Evolutionary conservation across 345 rosid species (phyloP), one percentile per base, ranked within the genome.

Genomic region (Aquilaria sinensis): DNA sequence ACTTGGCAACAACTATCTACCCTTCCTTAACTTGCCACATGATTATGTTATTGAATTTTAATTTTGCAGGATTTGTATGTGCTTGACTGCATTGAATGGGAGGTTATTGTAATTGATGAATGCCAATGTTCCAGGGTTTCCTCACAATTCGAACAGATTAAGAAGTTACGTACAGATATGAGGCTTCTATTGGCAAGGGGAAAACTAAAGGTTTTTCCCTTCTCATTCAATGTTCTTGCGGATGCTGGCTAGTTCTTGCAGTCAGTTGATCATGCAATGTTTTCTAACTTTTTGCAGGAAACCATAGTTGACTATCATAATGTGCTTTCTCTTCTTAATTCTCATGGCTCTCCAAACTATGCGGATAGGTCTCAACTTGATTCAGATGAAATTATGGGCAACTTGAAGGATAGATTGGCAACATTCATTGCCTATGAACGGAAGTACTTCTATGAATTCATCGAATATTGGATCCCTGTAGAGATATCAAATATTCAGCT

Each of bases 401-500:
- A 46, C 60, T 54, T 71, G 65, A 81, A 77, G 77, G 88, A 80
- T 59, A 77, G 55, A 56, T 52, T 72, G 47, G 74, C 70, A 3
- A 67, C 68, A 58, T 69, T 60, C 69, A 71, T 58, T 57, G 76
- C 75, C 57, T 63, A 69, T 65, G 80, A 70, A 10, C 63, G 78
- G 80, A 83, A 73, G 77, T 63, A 74, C 30, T 70, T 78, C 14
- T 83, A 83, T 31, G 70, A 78, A 74, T 83, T 86, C 77, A 57
- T 67, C 5, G 99, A 94, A 80, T 90, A 82, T 62, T 90, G 97
- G 99, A 87, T 94, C 67, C 99, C 99, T 54, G 88, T 81, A 52
- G 81, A 77, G 69, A 69, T 94, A 72, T 90, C 97, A 47, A 63
- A 77, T 68, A 73, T 89, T 71, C 99, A 94, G 78, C 85, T 90